A percentile compares a stretch with the other conserved stretches of the same genome.
phyloP scores from a whole-genome alignment of 2,329 filamentous ascomycete species.

The Ophiosphaerella korrae region DNA sequence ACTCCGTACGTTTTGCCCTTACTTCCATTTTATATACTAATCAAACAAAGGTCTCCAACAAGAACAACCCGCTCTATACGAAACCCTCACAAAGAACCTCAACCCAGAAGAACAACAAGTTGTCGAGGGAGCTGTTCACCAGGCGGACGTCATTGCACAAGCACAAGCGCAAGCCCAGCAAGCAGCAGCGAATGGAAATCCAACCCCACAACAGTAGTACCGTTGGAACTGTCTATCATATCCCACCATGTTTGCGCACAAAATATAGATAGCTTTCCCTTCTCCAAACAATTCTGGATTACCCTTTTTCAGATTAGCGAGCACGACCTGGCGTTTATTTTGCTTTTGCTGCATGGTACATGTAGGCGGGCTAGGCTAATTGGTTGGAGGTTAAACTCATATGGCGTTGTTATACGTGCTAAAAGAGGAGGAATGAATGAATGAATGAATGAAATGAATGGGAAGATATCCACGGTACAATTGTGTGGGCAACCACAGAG shows the following conservation, averaged over 20 bases:
- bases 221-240: background rate
- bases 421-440: conserved; percentile 5
- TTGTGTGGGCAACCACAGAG: conserved; percentile 21
- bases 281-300: conserved; percentile 27
- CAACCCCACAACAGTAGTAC: conserved; percentile 23
- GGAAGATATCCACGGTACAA: conserved; percentile 24
- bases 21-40: conserved; percentile 13
- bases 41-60: conserved; percentile 75
- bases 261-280: conserved; percentile 29
- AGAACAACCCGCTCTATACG: conserved; percentile 88
- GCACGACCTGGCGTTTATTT: conserved; percentile 22
- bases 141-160: conserved; percentile 63
- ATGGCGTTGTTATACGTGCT: conserved; percentile 18
- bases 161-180: conserved; percentile 30
- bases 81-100: conserved; percentile 77
- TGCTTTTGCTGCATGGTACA: conserved; percentile 20
- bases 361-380: conserved; percentile 4
- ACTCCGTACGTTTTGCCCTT: conserved; percentile 67
- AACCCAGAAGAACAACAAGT: conserved; percentile 79
- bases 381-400: conserved; percentile 8
- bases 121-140: conserved; percentile 76
- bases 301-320: conserved; percentile 37
- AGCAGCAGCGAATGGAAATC: conserved; percentile 24
- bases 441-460: conserved; percentile 12
- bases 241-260: background rate